Base-by-base conservation (phyloP, 2,329 filamentous ascomycete genomes). In the Seiridium unicorne region DNA sequence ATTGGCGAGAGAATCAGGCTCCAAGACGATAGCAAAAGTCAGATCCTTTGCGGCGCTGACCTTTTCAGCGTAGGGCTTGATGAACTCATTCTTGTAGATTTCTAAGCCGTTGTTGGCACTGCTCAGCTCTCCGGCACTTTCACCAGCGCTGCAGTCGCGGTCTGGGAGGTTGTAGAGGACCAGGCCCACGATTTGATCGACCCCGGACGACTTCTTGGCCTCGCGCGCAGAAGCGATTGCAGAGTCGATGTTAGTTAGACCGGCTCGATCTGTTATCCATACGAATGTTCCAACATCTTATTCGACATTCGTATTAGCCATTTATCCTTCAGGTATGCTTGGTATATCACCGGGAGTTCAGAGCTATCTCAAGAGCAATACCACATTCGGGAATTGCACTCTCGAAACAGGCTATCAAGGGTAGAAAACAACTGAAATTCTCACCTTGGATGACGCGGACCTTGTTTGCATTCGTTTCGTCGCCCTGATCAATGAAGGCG, bases 201-300 rank as follows among this genome's bases (percentile, higher is more conserved):
- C 54, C 18, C 54, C 54, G 1, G 35, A 47, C 9, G 44, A 36
- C 32, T 9, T 11, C 54, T 57, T 57, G 1, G 35, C 54, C 26
- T 65, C 65, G 38, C 76, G 75, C 3, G 76, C 77, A 3, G 67
- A 64, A n/a, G 66, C 64, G 62, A 79, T 83, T n/a, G 83, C 81
- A 68, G 83, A 83, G 61, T 69, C 70, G 42, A 72, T 70, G 67
- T 86, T 86, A 31, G 77, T 79, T 31, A 80, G 74, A 35, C 69
- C 68, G 4, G 73, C 69, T 8, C 73, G 70, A 59, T 69, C 69
- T 42, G 76, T 74, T 18, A 80, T 65, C 78, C 77, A 80, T 56
- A 78, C 71, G 61, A 81, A 81, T 11, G 76, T 77, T 58, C 75
- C 73, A 42, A 42, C 13, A 13, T 42, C 38, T 26, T 26, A 26